Conservation (phyloP, 192 early-diverging fungal species). For the Podila epigama region DNA sequence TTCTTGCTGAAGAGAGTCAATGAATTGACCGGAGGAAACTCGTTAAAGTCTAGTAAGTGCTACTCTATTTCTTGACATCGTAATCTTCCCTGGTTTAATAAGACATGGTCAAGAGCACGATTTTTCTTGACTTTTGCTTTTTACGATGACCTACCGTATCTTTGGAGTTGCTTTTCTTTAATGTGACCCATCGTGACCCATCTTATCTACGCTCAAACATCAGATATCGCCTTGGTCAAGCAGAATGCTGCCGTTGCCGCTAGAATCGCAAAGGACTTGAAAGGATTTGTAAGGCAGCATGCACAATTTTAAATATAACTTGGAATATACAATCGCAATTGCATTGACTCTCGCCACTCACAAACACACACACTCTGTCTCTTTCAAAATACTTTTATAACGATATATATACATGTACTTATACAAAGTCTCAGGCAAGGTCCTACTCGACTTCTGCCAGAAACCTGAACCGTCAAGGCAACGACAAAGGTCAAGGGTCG, state of each 20-base stretch:
- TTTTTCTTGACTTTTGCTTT: too few species aligned
- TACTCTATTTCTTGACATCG: background rate
- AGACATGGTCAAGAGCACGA: background rate
- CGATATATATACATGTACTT: too few species aligned
- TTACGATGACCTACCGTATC: too few species aligned
- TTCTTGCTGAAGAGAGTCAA: slow-evolving; percentile 89
- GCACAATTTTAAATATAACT: background rate
- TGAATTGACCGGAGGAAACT: slow-evolving; percentile 84
- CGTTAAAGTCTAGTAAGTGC: slow-evolving; percentile 76
- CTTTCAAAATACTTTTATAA: background rate
- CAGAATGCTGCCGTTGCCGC: slow-evolving; percentile 89
- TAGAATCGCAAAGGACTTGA: slow-evolving; percentile 72
- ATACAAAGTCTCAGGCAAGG: background rate
- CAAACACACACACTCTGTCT: background rate
- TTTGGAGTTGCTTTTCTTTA: too few species aligned
- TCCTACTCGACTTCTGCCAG: slow-evolving; percentile 30
- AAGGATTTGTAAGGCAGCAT: slow-evolving; percentile 18
- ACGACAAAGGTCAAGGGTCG: background rate
- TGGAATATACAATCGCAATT: too few species aligned
- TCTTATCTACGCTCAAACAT: background rate
- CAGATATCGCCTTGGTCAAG: slow-evolving; percentile 90
- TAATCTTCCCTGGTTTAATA: background rate
- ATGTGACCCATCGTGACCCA: too few species aligned
- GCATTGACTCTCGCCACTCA: background rate
- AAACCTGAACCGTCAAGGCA: slow-evolving; percentile 5